These are phyloP conservation scores for Eimeria brunetti DNA, from an alignment of 169 alveolate species.

Conservation along the genomic window DNA sequence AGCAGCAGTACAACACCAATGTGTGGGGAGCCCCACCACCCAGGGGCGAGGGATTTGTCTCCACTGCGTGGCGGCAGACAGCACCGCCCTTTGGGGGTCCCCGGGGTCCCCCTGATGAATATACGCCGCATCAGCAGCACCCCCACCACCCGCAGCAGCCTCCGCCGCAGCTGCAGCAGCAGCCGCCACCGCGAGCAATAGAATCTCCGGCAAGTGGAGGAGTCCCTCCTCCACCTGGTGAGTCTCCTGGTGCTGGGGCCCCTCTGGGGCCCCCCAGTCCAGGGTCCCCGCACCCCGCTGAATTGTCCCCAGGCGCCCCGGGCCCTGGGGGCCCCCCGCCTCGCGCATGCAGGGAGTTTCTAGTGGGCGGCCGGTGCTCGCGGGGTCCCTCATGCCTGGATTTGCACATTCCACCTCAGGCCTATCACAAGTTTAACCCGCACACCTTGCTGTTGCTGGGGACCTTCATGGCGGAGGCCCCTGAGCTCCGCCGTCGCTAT, in stretches of 20 bases:
- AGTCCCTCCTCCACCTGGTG: conserved; percentile 32
- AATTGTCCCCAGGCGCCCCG: conserved; percentile 9
- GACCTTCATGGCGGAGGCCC: conserved; percentile 57
- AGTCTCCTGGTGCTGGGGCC: neutral
- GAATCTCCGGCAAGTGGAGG: conserved; percentile 4
- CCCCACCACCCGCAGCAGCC: conserved; percentile 41
- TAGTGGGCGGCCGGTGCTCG: conserved; percentile 63
- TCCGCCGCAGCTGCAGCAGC: conserved; percentile 21
- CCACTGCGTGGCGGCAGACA: conserved; percentile 5
- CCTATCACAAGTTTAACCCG: conserved; percentile 51
- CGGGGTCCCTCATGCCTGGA: conserved; percentile 48
- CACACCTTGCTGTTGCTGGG: conserved; percentile 56
- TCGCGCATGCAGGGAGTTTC: conserved; percentile 72
- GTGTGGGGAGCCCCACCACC: neutral
- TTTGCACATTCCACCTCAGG: conserved; percentile 59
- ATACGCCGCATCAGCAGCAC: conserved; percentile 31
- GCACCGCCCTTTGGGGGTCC: conserved; percentile 38
- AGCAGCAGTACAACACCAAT: conserved; percentile 45
- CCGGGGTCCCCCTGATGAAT: conserved; percentile 52
- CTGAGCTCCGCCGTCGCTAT: conserved; percentile 68
- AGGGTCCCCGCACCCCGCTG: conserved; percentile 10
- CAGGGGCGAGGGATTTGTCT: conserved; percentile 8
- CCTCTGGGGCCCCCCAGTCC: neutral
- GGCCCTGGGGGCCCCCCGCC: conserved; percentile 65
- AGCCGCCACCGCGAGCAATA: conserved; percentile 37